phyloP scores from a whole-genome alignment of 1,284 basidiomycete genomes.

The Apiotrichum mycotoxinovorans region DNA sequence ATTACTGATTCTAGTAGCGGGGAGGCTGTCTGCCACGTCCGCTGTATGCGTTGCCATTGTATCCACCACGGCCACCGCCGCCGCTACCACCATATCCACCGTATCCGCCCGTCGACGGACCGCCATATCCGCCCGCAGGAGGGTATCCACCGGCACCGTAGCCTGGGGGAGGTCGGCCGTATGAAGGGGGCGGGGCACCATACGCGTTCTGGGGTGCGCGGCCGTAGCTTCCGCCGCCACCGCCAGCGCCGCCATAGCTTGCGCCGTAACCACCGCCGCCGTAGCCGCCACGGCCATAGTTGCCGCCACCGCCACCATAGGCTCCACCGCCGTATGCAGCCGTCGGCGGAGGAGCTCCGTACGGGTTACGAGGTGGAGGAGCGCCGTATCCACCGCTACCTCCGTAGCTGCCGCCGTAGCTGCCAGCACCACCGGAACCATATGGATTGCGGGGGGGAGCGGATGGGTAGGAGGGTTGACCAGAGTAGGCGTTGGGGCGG shows the following conservation, averaged over 20 bases:
- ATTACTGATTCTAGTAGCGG: not conserved
- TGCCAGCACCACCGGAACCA: constrained; percentile 7
- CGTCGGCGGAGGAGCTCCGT: constrained; percentile 8
- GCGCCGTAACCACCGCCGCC: constrained; percentile 52
- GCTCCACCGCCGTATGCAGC: constrained; percentile 2
- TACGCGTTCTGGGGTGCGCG: not conserved
- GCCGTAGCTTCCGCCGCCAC: constrained; percentile 15
- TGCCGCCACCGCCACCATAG: constrained; percentile 13
- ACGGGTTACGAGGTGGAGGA: constrained; percentile 12
- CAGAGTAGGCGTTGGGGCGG: constrained; percentile 4
- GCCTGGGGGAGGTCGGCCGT: not conserved
- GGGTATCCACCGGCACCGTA: constrained; percentile 1
- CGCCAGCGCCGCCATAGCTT: constrained; percentile 34
- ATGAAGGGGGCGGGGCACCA: not conserved
- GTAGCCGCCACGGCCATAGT: constrained; percentile 54
- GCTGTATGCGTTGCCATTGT: constrained; percentile 1
- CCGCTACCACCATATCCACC: not conserved
- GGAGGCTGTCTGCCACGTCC: not conserved
- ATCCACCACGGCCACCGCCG: constrained; percentile 1
- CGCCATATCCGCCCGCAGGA: not conserved
- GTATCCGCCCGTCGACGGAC: not conserved
- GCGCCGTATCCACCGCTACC: constrained; percentile 6
- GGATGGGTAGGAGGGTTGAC: not conserved
- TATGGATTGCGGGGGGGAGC: constrained; percentile 4
- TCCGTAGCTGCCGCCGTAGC: constrained; percentile 9